Conservation (phyloP, 768 basidiomycete genomes). For the Mrakia hoshinonis region DNA sequence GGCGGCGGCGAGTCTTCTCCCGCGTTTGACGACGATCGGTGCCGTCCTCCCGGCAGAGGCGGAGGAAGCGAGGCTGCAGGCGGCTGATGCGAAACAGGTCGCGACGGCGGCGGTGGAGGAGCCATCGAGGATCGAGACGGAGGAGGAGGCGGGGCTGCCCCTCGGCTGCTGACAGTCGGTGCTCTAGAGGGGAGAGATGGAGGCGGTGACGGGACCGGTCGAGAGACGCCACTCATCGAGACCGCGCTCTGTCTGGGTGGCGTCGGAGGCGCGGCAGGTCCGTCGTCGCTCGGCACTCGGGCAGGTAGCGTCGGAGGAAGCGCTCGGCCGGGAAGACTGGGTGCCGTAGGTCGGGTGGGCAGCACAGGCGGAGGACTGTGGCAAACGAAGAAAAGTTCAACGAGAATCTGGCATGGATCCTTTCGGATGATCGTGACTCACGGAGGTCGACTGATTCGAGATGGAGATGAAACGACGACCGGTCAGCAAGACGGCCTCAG, state of each 20-base stretch:
- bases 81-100: constrained; percentile 14
- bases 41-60: constrained; percentile 27
- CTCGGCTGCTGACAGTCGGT: neutral
- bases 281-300: neutral
- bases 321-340: neutral
- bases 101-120: constrained; percentile 20
- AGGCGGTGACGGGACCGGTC: neutral
- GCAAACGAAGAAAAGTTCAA: neutral
- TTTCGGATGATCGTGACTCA: neutral
- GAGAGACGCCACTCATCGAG: neutral
- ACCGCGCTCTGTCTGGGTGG: neutral
- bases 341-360: constrained; percentile 5
- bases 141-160: constrained; percentile 34
- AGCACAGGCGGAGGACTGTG: constrained; percentile 8
- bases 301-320: constrained; percentile 10
- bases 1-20: constrained; percentile 7
- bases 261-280: neutral
- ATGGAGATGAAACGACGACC: neutral
- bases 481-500: neutral
- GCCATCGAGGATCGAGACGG: constrained; percentile 36
- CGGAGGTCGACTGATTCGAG: constrained; percentile 6
- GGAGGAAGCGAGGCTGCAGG: constrained; percentile 16
- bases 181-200: constrained; percentile 15
- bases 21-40: neutral
- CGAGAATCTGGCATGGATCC: neutral